Base-by-base conservation (phyloP, 2,329 filamentous ascomycete genomes). In the Lecanosticta acicola region DNA sequence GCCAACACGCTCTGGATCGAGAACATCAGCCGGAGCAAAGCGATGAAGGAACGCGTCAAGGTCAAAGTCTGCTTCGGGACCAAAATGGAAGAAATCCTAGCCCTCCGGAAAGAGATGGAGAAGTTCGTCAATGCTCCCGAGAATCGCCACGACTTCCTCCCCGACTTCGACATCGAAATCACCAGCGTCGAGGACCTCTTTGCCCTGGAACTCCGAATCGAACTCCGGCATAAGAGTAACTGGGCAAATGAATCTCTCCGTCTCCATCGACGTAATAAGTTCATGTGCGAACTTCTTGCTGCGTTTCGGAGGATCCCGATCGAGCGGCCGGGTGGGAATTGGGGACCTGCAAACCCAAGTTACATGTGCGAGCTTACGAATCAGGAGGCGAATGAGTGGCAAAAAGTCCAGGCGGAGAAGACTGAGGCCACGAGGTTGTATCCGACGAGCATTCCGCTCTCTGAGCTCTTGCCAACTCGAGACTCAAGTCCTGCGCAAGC, bases 241-340 rank as follows among this genome's bases (percentile, higher is more conserved):
- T 73, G 70, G 68, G 66, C 69, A 26, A 73, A 94, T 67, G 90
- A 94, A 53, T 75, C 77, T 2, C 77, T 95, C 21, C 85, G 88
- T 33, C 81, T 83, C 14, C 78, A 82, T 10, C 83, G 89, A 42
- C 82, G 90, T 51, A 93, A 86, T 64, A 95, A 94, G 68, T 96
- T 96, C 71, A 94, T 96, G 81, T 94, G 88, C 62, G 91, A 91
- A 1, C 73, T 97, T 48, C 82, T 91, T 2, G 68, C 87, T 9
- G 87, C 89, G 1, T 71, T 94, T 51, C 86, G 88, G 68, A 87
- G 84, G 69, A 76, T 97, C 16, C 90, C 89, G 13, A 89, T 97
- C 59, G 78, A 86, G 56, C 81, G 73, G 11, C 89, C 90, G 43
- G 88, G 84, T 33, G 87, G 84, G 84, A 77, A 86, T 9, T 78